A percentile compares a stretch with the other conserved stretches of the same genome.
Evolutionary conservation across 2,329 filamentous ascomycete species (phyloP).

Genomic region (Aspergillus costaricaensis): DNA sequence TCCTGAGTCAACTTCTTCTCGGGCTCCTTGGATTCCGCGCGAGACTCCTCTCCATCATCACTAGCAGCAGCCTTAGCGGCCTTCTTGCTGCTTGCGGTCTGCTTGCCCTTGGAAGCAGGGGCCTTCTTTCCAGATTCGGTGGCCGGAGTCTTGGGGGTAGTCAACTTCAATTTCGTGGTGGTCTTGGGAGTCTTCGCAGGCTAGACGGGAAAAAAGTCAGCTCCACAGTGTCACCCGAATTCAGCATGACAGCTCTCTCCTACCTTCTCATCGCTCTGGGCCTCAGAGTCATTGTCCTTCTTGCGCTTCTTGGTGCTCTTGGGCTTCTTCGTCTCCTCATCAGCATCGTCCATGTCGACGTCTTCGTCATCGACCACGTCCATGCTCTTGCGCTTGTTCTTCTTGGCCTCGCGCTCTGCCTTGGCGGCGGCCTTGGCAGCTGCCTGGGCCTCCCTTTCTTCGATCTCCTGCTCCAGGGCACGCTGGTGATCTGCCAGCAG

Average conservation of each 20-base stretch:
- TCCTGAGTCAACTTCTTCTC: constrained; percentile 57
- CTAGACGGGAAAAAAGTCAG: constrained; percentile 43
- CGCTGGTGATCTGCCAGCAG: constrained; percentile 65
- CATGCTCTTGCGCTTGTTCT: constrained; percentile 53
- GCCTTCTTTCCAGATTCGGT: constrained; percentile 51
- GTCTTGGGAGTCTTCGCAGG: constrained; percentile 68
- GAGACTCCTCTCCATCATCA: constrained; percentile 62
- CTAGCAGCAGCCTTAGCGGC: constrained; percentile 55
- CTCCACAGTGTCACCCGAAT: background rate
- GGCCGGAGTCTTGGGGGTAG: constrained; percentile 60
- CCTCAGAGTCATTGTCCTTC: constrained; percentile 65
- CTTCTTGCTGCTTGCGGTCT: constrained; percentile 61
- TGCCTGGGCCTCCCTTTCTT: constrained; percentile 66
- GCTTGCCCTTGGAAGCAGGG: constrained; percentile 55
- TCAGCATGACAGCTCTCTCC: constrained; percentile 26
- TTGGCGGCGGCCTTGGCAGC: constrained; percentile 59
- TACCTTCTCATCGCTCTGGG: constrained; percentile 70
- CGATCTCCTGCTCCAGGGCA: constrained; percentile 57
- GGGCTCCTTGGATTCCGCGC: constrained; percentile 53
- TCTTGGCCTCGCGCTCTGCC: constrained; percentile 54
- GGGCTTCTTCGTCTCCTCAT: constrained; percentile 52
- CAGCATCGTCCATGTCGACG: constrained; percentile 56
- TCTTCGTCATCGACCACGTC: constrained; percentile 55
- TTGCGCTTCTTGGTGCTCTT: constrained; percentile 77
- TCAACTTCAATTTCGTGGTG: constrained; percentile 53